These are phyloP conservation scores for Lachancea sp. DNA, from an alignment of 805 yeast species.

Conservation along the genomic window DNA sequence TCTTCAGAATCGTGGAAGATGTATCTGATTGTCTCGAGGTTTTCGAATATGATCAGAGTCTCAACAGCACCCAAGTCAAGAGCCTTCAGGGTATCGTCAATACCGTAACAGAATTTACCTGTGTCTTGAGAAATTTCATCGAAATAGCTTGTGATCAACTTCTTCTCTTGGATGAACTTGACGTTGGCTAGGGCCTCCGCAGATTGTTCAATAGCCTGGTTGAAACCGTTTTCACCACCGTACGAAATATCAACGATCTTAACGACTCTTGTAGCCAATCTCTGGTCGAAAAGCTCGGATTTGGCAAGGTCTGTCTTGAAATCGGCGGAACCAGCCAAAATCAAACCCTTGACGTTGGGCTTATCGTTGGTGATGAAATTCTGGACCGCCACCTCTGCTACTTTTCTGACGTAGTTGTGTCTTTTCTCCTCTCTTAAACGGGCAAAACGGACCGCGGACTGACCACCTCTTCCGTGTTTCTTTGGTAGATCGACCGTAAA, in stretches of 20 bases:
- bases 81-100: conserved; percentile 93
- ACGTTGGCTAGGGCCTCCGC: conserved; percentile 97
- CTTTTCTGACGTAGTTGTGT: conserved; percentile 96
- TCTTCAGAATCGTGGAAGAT: conserved; percentile 81
- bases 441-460: conserved; percentile 97
- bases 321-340: conserved; percentile 98
- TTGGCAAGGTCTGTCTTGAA: conserved; percentile 91
- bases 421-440: conserved; percentile 98
- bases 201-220: conserved; percentile 96
- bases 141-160: conserved; percentile 82
- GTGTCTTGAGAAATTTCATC: conserved; percentile 97
- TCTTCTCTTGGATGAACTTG: conserved; percentile 97
- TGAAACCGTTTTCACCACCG: conserved; percentile 99
- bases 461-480: conserved; percentile 99
- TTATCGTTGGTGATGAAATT: conserved; percentile 93
- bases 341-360: conserved; percentile 88
- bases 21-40: conserved; percentile 78
- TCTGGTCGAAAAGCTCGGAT: conserved; percentile 87
- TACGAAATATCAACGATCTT: conserved; percentile 95
- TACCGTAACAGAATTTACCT: conserved; percentile 96
- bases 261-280: conserved; percentile 80
- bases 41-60: conserved; percentile 85
- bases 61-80: conserved; percentile 95
- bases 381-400: conserved; percentile 97
- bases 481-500: conserved; percentile 97